Evolutionary conservation across 2,329 filamentous ascomycete genomes (phyloP).

Genomic region (Calonectria naviculata): DNA sequence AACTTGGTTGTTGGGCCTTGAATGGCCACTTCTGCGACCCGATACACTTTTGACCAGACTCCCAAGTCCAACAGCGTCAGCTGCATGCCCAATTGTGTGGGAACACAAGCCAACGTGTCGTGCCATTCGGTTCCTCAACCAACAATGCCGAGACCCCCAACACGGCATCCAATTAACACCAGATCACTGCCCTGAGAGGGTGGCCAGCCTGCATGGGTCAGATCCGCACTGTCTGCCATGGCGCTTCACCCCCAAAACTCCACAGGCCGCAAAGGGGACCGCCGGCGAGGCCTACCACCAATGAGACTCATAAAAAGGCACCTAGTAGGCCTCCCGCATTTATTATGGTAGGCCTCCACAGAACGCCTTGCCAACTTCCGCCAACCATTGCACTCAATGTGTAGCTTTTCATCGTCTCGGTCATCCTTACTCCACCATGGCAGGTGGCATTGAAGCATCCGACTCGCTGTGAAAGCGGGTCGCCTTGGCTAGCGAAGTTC

Average conservation of each 20-base stretch:
- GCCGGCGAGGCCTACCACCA: background rate
- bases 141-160: background rate
- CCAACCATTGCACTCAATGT: background rate
- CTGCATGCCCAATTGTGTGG: background rate
- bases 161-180: background rate
- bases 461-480: background rate
- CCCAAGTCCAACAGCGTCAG: background rate
- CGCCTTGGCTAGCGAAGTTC: background rate
- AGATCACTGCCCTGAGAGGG: background rate
- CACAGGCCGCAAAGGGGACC: background rate
- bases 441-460: background rate
- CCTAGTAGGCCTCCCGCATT: conserved; percentile 13
- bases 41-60: background rate
- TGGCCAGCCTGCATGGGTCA: background rate
- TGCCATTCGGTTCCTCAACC: background rate
- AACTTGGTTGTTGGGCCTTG: background rate
- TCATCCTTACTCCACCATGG: background rate
- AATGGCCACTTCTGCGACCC: background rate
- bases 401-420: background rate
- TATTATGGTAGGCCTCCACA: conserved; percentile 7
- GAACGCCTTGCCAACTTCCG: background rate
- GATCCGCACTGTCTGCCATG: background rate
- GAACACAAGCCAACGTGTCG: background rate
- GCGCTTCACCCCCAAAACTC: background rate
- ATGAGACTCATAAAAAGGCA: background rate